Evolutionary conservation across 139 green algal genomes (phyloP).

Genomic region (Chloropicon primus): DNA sequence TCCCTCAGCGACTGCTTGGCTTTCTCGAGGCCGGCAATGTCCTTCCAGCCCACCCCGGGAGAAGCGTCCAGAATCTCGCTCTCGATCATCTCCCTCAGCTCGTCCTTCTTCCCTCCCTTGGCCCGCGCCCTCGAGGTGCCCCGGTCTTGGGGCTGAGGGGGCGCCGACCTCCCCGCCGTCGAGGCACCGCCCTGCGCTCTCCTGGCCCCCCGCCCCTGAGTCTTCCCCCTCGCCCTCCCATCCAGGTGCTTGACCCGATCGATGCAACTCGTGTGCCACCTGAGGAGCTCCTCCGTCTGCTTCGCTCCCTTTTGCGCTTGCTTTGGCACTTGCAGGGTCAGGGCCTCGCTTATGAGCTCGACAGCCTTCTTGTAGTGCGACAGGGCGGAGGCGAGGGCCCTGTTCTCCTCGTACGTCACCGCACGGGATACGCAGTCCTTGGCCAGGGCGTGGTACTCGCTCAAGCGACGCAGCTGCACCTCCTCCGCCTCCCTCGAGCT

Average conservation of each 20-base stretch:
- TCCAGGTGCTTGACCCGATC: background rate
- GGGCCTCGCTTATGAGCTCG: background rate
- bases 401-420: background rate
- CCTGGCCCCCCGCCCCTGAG: background rate
- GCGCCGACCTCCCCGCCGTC: too few species aligned
- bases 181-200: background rate
- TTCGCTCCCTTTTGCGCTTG: too few species aligned
- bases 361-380: background rate
- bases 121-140: too few species aligned
- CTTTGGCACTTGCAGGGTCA: background rate
- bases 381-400: too few species aligned
- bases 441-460: background rate
- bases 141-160: too few species aligned
- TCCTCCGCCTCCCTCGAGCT: background rate
- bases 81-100: conserved; percentile 34
- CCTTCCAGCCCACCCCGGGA: conserved; percentile 43
- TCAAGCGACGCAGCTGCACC: background rate
- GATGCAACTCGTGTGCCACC: background rate
- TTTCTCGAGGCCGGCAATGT: conserved; percentile 43
- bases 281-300: background rate
- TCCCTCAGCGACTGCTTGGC: conserved; percentile 63
- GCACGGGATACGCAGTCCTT: background rate
- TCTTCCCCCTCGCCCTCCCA: background rate
- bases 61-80: conserved; percentile 44
- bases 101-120: conserved; percentile 7